Evolutionary conservation across 2,329 filamentous ascomycete genomes (phyloP), one percentile per base, ranked within the genome.

Genomic region (Penicillium sp.): DNA sequence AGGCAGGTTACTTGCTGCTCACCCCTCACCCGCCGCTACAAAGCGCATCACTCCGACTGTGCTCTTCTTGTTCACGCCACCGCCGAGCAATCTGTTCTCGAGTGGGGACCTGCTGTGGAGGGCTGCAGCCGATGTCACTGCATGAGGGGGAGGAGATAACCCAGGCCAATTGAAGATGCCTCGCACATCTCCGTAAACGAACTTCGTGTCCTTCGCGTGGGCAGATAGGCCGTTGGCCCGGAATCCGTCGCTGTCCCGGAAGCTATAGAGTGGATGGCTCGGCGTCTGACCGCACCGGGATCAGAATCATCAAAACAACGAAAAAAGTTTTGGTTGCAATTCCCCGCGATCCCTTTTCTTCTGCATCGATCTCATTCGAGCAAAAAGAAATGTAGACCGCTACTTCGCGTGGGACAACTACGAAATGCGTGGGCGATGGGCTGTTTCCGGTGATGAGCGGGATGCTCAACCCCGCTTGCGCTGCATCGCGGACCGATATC

Each of bases 211-310:
- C 16, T 16, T 7, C n/a, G 11, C 15, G 14, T 15, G 16, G 13
- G n/a, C 17, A 31, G 14, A 36, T 33, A 33, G 23, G 9, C 23
- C 28, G 15, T 7, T 26, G 15, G 9, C 31, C 46, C 43, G 46
- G 46, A 43, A 29, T 33, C 40, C 46, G 46, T 34, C 46, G 45
- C 45, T 26, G 26, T 16, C 29, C 45, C 45, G 45, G 25, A 31
- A 45, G 33, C 36, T 31, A 37, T 43, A 36, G 23, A 42, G 21
- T 21, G 10, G 10, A 11, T 27, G 21, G 17, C 32, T 27, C 10
- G 17, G 33, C 15, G 21, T 25, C 21, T 25, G 26, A 11, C 4
- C 15, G 17, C 19, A 21, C 15, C 13, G 28, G 27, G 29, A 25
- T 14, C 8, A 21, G 14, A 14, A 30, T 4, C 19, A 17, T 4